Conservation (phyloP, 1,284 basidiomycete genomes). For the Ustilago crameri region DNA sequence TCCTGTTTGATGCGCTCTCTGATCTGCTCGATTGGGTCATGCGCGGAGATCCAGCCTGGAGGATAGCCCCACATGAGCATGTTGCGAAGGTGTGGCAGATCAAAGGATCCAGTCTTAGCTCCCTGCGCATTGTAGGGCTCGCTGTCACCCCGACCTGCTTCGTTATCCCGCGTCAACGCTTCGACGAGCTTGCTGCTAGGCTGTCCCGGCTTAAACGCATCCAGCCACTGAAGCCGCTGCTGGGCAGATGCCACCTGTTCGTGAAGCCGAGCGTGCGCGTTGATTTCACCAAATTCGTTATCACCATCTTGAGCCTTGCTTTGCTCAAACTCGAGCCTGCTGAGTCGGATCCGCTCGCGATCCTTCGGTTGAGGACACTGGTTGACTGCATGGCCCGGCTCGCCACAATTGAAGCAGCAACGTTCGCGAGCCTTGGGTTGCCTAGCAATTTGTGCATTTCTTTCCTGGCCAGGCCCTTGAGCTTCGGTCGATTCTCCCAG, state of each 20-base stretch:
- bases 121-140: not conserved
- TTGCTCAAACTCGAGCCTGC: constrained; percentile 18
- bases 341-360: constrained; percentile 24
- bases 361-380: constrained; percentile 19
- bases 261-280: constrained; percentile 23
- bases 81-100: constrained; percentile 19
- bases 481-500: not conserved
- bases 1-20: constrained; percentile 18
- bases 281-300: constrained; percentile 10
- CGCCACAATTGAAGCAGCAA: constrained; percentile 34
- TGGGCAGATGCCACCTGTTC: constrained; percentile 24
- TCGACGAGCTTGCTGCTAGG: constrained; percentile 14
- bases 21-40: constrained; percentile 19
- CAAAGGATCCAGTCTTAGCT: not conserved
- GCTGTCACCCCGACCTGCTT: not conserved
- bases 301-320: constrained; percentile 11
- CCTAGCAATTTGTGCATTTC: not conserved
- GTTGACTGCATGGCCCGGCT: constrained; percentile 16
- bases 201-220: constrained; percentile 21
- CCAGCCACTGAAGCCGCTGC: constrained; percentile 22
- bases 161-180: constrained; percentile 12
- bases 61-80: constrained; percentile 42
- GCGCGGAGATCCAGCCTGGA: constrained; percentile 25
- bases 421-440: constrained; percentile 1
- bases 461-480: not conserved